These are phyloP conservation scores for Chaetomium tenue DNA, from an alignment of 495 filamentous ascomycete genomes.

Conservation along the genomic window DNA sequence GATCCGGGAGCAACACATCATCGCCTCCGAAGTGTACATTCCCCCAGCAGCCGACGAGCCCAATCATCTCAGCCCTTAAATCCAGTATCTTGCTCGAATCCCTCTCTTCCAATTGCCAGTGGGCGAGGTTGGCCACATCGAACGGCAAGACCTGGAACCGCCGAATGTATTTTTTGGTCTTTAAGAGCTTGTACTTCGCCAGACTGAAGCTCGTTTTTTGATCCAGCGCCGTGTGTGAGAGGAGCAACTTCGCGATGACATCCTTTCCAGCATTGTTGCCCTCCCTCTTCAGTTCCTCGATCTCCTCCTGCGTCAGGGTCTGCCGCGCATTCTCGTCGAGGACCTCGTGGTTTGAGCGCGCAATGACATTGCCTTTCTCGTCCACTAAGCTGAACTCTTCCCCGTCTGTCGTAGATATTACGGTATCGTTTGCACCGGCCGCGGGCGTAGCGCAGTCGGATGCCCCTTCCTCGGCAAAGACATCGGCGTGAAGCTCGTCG, in stretches of 20 bases:
- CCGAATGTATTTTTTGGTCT: slow-evolving; percentile 87
- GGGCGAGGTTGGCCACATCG: slow-evolving; percentile 69
- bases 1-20: slow-evolving; percentile 36
- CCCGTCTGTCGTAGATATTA: slow-evolving; percentile 32
- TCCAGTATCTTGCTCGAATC: slow-evolving; percentile 82
- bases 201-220: slow-evolving; percentile 93
- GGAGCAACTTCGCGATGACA: slow-evolving; percentile 79
- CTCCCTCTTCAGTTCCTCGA: slow-evolving; percentile 83
- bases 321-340: slow-evolving; percentile 81
- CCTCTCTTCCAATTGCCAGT: slow-evolving; percentile 72
- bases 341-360: slow-evolving; percentile 74
- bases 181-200: slow-evolving; percentile 91
- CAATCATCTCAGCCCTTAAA: slow-evolving; percentile 80
- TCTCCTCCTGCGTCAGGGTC: slow-evolving; percentile 78
- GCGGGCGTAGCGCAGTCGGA: slow-evolving; percentile 37
- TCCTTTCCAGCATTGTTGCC: slow-evolving; percentile 78
- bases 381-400: slow-evolving; percentile 48
- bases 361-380: slow-evolving; percentile 55
- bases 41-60: slow-evolving; percentile 56
- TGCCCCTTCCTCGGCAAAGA: slow-evolving; percentile 56
- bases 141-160: slow-evolving; percentile 81
- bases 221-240: slow-evolving; percentile 79
- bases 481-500: slow-evolving; percentile 78
- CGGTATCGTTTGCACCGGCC: slow-evolving; percentile 36
- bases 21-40: slow-evolving; percentile 51